Conservation (phyloP, 768 basidiomycete species). For the Crucibulum laeve region DNA sequence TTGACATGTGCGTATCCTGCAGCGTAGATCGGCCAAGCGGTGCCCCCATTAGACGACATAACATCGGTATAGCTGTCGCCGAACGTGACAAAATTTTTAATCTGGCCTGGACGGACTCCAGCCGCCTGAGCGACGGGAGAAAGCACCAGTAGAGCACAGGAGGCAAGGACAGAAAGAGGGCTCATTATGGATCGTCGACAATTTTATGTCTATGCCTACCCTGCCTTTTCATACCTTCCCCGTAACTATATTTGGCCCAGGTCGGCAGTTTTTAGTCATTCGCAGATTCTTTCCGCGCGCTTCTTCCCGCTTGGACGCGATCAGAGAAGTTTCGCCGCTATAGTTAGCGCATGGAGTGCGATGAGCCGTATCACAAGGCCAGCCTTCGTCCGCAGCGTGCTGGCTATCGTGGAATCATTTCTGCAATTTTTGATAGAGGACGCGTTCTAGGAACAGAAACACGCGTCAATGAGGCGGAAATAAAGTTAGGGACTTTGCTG, state of each 20-base stretch:
- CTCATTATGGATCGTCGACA: not conserved
- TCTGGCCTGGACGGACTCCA: conserved; percentile 28
- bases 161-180: not conserved
- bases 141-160: not conserved
- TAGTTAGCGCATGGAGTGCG: not conserved
- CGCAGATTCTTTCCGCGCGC: no score
- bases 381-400: not conserved
- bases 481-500: not conserved
- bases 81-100: conserved; percentile 63
- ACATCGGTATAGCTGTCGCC: conserved; percentile 66
- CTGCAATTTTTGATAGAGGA: not conserved
- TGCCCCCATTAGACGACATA: conserved; percentile 36
- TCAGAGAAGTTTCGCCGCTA: not conserved
- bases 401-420: not conserved
- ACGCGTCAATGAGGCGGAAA: not conserved
- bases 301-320: no score
- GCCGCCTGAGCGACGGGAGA: not conserved
- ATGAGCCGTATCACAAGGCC: not conserved
- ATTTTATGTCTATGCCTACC: not conserved
- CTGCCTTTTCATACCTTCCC: no score
- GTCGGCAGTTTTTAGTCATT: no score
- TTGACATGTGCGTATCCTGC: conserved; percentile 48
- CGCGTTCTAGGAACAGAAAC: not conserved
- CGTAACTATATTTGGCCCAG: no score
- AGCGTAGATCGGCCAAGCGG: conserved; percentile 59